These are phyloP conservation scores for Fagopyrum esculentum DNA, from an alignment of 148 eudicot species.

Conservation along the genomic window DNA sequence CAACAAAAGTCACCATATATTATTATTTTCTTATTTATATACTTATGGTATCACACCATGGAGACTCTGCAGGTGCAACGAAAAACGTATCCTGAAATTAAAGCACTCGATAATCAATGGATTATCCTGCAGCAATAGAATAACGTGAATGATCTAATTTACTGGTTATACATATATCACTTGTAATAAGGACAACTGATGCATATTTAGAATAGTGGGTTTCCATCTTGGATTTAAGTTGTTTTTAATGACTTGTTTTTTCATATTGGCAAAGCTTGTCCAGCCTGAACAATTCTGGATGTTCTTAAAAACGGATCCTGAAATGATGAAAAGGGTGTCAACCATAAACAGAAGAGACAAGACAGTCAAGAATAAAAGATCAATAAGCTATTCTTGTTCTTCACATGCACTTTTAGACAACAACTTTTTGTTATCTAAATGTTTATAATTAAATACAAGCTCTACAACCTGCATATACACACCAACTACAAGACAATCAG, in stretches of 20 bases:
- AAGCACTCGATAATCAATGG: constrained; percentile 83
- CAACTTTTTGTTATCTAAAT: constrained; percentile 67
- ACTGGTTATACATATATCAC: constrained; percentile 9
- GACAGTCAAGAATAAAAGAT: neutral
- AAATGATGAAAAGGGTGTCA: neutral
- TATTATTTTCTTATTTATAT: too few relatives aligned
- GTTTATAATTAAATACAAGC: constrained; percentile 47
- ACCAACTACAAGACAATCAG: neutral
- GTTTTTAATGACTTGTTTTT: constrained; percentile 80
- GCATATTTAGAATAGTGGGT: constrained; percentile 67
- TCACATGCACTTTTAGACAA: constrained; percentile 80
- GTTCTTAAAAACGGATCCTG: constrained; percentile 95
- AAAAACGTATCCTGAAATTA: too few relatives aligned
- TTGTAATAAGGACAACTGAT: constrained; percentile 64
- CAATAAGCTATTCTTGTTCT: neutral
- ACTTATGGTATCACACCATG: too few relatives aligned
- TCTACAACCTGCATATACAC: constrained; percentile 23
- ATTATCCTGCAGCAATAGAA: constrained; percentile 50
- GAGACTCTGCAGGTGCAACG: too few relatives aligned
- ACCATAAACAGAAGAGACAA: neutral
- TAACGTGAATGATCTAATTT: too few relatives aligned
- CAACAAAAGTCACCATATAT: too few relatives aligned
- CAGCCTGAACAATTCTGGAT: constrained; percentile 65
- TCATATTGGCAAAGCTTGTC: constrained; percentile 65
- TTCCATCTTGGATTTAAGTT: constrained; percentile 88